Evolutionary conservation across 2,329 filamentous ascomycete species (phyloP).

Genomic region (Aspergillus jensenii): DNA sequence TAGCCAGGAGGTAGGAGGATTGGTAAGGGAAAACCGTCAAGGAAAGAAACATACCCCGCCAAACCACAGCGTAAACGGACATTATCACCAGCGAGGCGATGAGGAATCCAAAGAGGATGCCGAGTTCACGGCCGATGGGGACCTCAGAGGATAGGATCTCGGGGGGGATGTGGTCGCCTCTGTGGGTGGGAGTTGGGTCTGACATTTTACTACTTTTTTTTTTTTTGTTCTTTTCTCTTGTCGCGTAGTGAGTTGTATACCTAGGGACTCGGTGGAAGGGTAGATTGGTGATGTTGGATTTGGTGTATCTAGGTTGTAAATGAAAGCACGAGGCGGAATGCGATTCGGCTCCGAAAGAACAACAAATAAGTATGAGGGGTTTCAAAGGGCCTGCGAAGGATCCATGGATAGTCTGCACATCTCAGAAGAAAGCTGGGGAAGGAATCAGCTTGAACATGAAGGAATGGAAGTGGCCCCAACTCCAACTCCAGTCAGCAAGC

Average conservation of each 20-base stretch:
- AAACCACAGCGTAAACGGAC: slow-evolving; percentile 34
- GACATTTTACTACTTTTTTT: not conserved
- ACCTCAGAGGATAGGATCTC: slow-evolving; percentile 30
- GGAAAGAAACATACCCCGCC: slow-evolving; percentile 29
- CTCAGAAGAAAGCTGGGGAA: not conserved
- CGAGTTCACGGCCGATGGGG: slow-evolving; percentile 37
- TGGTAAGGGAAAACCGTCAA: slow-evolving; percentile 9
- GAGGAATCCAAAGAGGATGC: slow-evolving; percentile 42
- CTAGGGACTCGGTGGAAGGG: no score
- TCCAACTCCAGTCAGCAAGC: not conserved
- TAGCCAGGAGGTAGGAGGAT: not conserved
- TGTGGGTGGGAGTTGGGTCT: not conserved
- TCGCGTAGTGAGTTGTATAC: not conserved
- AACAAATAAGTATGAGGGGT: no score
- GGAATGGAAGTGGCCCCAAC: not conserved
- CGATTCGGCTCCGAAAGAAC: no score
- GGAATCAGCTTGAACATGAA: not conserved
- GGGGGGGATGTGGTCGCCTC: slow-evolving; percentile 21
- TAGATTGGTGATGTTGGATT: no score
- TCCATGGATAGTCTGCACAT: not conserved
- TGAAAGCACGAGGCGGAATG: no score
- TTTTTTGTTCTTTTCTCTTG: not conserved
- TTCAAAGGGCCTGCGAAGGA: no score
- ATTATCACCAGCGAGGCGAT: slow-evolving; percentile 33
- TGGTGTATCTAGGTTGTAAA: no score